A percentile compares a stretch with the other conserved stretches of the same genome.
These are phyloP conservation scores for Yamadazyma dendronema DNA, from an alignment of 1,139 yeast genomes.

Conservation along the genomic window DNA sequence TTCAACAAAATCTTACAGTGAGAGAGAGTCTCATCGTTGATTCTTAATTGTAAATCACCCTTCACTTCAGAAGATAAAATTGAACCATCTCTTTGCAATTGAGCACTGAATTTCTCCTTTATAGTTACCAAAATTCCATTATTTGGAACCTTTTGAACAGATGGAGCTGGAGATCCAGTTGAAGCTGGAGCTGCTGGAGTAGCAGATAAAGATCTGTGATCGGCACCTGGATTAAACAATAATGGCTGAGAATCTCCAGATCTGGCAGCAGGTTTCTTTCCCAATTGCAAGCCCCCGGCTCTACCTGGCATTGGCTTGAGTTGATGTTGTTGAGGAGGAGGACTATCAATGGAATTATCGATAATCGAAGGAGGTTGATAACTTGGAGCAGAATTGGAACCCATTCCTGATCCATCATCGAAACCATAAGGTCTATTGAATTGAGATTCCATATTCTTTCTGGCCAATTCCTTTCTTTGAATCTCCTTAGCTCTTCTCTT, in stretches of 20 bases:
- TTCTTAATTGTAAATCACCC: constrained; percentile 88
- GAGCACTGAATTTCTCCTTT: constrained; percentile 76
- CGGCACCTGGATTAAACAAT: constrained; percentile 26
- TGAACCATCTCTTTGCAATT: constrained; percentile 82
- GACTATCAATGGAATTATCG: constrained; percentile 14
- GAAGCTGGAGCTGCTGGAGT: constrained; percentile 20
- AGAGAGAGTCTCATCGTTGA: constrained; percentile 69
- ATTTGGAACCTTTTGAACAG: constrained; percentile 45
- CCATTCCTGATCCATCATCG: constrained; percentile 6
- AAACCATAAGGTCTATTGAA: constrained; percentile 10
- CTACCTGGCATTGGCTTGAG: constrained; percentile 42
- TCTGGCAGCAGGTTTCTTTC: constrained; percentile 50
- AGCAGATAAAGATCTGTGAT: constrained; percentile 19
- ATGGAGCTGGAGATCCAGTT: constrained; percentile 16
- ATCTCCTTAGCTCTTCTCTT: constrained; percentile 95
- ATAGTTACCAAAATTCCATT: constrained; percentile 78
- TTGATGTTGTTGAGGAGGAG: constrained; percentile 7
- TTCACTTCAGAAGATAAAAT: constrained; percentile 73
- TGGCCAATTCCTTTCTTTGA: constrained; percentile 80
- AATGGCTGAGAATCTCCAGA: constrained; percentile 44
- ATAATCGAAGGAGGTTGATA: constrained; percentile 36
- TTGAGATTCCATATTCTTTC: constrained; percentile 45
- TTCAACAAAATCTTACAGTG: constrained; percentile 61
- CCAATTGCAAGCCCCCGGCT: constrained; percentile 76
- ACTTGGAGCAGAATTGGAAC: constrained; percentile 18